These are phyloP conservation scores for Udeniomyces megalosporus DNA, from an alignment of 768 basidiomycete genomes.

Conservation along the genomic window DNA sequence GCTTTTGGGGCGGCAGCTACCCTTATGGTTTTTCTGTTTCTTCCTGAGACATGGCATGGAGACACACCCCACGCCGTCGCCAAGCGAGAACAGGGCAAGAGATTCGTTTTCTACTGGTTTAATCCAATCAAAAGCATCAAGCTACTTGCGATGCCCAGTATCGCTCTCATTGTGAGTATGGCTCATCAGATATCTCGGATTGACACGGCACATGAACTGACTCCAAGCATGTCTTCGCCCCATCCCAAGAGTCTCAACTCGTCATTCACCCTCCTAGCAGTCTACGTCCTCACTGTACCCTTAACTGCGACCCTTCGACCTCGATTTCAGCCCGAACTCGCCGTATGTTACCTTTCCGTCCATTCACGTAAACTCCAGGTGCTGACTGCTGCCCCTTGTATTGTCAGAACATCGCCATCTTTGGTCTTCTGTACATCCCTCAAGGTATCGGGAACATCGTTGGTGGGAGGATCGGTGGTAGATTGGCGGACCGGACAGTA, in stretches of 20 bases:
- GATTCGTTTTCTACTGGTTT: conserved; percentile 26
- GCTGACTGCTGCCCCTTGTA: too few relatives aligned
- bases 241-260: conserved; percentile 21
- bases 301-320: too few relatives aligned
- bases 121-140: conserved; percentile 25
- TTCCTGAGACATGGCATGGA: conserved; percentile 27
- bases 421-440: conserved; percentile 29
- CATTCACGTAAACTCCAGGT: too few relatives aligned
- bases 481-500: conserved; percentile 25
- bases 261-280: conserved; percentile 21
- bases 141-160: conserved; percentile 25
- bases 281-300: conserved; percentile 24
- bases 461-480: conserved; percentile 25
- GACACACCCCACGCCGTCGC: conserved; percentile 23
- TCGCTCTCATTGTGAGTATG: conserved; percentile 22
- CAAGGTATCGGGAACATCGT: conserved; percentile 29
- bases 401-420: conserved; percentile 27
- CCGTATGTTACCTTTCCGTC: too few relatives aligned
- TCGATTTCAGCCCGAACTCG: too few relatives aligned
- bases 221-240: neutral
- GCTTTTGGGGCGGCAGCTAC: conserved; percentile 12
- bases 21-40: conserved; percentile 6
- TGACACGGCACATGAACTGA: neutral
- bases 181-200: neutral
- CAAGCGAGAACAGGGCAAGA: conserved; percentile 19